Evolutionary conservation across 139 green algal species (phyloP).

Genomic region (Raphidocelis subcapitata): DNA sequence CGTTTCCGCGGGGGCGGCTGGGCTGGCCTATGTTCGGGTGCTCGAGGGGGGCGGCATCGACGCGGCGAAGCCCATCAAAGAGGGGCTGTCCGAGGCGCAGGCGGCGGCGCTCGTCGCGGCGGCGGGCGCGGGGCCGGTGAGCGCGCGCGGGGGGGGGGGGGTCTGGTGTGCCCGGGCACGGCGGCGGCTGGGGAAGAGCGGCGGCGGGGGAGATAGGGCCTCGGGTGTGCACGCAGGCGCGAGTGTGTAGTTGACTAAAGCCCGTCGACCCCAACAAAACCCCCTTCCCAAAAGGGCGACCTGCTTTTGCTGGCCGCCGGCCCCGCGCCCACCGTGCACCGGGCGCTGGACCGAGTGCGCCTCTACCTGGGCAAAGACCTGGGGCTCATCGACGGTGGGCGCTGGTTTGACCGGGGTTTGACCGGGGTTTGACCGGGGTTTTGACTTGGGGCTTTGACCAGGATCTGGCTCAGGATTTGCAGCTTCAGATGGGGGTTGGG

Average conservation of each 20-base stretch:
- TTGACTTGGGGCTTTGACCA: too few relatives aligned
- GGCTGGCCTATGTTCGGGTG: constrained; percentile 78
- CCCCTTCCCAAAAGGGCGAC: constrained; percentile 55
- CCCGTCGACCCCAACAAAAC: too few relatives aligned
- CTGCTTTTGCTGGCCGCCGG: constrained; percentile 91
- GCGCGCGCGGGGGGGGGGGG: neutral
- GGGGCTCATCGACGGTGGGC: constrained; percentile 59
- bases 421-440: too few relatives aligned
- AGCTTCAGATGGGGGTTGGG: too few relatives aligned
- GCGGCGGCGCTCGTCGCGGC: constrained; percentile 22
- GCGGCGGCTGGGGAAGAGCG: too few relatives aligned
- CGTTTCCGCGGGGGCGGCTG: constrained; percentile 38
- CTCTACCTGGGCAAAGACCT: constrained; percentile 77
- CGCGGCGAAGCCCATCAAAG: constrained; percentile 76
- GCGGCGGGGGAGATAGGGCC: too few relatives aligned
- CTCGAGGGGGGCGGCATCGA: constrained; percentile 64
- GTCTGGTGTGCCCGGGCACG: too few relatives aligned
- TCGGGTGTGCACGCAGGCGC: too few relatives aligned
- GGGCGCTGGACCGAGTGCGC: constrained; percentile 83
- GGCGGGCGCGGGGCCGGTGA: constrained; percentile 33
- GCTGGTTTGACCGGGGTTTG: too few relatives aligned
- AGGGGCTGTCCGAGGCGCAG: constrained; percentile 68
- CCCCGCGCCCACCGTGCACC: constrained; percentile 55
- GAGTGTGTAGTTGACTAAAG: too few relatives aligned
- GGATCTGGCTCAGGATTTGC: too few relatives aligned